These are phyloP conservation scores for Ophiostoma sp. DNA, from an alignment of 2,329 filamentous ascomycete species.

Conservation along the genomic window DNA sequence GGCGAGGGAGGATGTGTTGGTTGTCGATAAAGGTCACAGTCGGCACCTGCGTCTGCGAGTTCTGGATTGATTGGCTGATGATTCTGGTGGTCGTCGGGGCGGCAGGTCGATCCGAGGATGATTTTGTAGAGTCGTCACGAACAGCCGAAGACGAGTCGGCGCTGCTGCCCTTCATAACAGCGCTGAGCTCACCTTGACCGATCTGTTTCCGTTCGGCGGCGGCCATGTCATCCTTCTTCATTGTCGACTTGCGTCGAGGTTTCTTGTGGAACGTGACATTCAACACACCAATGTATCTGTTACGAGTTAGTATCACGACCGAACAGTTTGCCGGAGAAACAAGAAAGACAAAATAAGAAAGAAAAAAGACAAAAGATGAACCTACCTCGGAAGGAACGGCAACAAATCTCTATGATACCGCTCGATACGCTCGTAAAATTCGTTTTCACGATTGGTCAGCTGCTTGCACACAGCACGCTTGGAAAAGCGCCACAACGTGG, in stretches of 20 bases:
- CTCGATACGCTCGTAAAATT: slow-evolving; percentile 97
- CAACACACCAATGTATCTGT: slow-evolving; percentile 90
- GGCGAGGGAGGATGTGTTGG: slow-evolving; percentile 84
- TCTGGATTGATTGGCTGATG: slow-evolving; percentile 74
- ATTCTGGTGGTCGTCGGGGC: slow-evolving; percentile 40
- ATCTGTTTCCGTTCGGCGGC: slow-evolving; percentile 41
- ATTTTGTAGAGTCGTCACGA: slow-evolving; percentile 18
- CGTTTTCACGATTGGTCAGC: slow-evolving; percentile 95
- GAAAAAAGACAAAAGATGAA: slow-evolving; percentile 24
- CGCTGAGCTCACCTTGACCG: slow-evolving; percentile 35
- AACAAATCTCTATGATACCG: slow-evolving; percentile 85
- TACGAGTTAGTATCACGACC: slow-evolving; percentile 1
- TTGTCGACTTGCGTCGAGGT: slow-evolving; percentile 62
- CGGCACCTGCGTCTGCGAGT: slow-evolving; percentile 65
- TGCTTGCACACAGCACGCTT: slow-evolving; percentile 95
- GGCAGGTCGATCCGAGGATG: slow-evolving; percentile 21
- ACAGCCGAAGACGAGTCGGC: neutral
- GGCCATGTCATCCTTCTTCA: slow-evolving; percentile 51
- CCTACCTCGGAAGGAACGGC: slow-evolving; percentile 81
- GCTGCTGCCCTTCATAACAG: slow-evolving; percentile 28
- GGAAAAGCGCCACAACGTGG: slow-evolving; percentile 93
- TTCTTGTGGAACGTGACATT: slow-evolving; percentile 94
- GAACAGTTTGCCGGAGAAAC: neutral
- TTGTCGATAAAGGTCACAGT: slow-evolving; percentile 95
- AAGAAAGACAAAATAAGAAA: slow-evolving; percentile 5